These are phyloP conservation scores for Neurospora discreta DNA, from an alignment of 495 filamentous ascomycete genomes.

Conservation along the genomic window DNA sequence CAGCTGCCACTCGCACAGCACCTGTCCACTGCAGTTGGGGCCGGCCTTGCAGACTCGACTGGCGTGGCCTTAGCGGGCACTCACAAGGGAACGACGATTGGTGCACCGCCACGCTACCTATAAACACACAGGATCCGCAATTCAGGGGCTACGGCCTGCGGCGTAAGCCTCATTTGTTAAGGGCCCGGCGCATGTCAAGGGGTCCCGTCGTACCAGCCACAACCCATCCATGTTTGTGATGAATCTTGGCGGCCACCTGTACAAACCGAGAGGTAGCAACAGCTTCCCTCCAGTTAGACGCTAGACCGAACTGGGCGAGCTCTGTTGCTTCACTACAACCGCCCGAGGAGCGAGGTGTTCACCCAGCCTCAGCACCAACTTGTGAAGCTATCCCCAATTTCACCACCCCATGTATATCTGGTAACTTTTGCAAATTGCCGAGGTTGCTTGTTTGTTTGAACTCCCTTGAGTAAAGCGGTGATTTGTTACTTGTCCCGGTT, in stretches of 20 bases:
- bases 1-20: neutral
- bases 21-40: neutral
- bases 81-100: neutral
- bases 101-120: neutral
- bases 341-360: neutral
- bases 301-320: conserved; percentile 9
- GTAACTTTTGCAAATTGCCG: neutral
- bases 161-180: neutral
- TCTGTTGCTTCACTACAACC: neutral
- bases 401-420: neutral
- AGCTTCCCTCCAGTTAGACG: conserved; percentile 2
- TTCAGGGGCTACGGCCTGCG: neutral
- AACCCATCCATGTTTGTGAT: neutral
- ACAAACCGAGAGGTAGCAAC: too few species aligned
- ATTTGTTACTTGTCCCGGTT: neutral
- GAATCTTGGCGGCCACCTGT: neutral
- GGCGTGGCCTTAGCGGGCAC: neutral
- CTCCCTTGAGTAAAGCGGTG: neutral
- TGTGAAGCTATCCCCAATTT: neutral
- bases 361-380: neutral
- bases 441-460: neutral
- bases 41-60: neutral
- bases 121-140: neutral
- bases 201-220: neutral
- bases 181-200: neutral